Percentiles rank a stretch among this genome's conserved stretches.
Conservation (phyloP, 1,284 basidiomycete genomes). For the Moniliella sp. region DNA sequence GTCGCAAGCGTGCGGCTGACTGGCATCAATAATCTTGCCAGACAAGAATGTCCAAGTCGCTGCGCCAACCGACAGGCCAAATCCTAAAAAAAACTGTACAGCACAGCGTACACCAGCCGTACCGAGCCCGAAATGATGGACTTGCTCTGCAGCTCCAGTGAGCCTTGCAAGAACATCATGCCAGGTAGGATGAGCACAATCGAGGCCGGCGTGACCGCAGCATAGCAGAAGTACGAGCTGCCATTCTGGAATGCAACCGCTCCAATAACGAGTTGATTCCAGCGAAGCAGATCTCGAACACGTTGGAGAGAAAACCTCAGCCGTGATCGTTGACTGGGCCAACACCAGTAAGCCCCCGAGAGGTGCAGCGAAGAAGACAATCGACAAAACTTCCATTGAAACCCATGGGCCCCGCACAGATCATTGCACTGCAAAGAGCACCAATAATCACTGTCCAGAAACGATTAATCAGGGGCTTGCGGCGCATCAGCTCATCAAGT, state of each 20-base stretch:
- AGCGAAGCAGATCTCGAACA: constrained; percentile 69
- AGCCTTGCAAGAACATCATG: constrained; percentile 42
- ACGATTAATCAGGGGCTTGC: constrained; percentile 30
- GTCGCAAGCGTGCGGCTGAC: constrained; percentile 3
- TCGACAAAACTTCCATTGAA: constrained; percentile 55
- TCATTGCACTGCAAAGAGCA: constrained; percentile 56
- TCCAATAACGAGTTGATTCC: constrained; percentile 54
- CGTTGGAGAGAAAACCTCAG: constrained; percentile 60
- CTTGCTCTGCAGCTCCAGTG: constrained; percentile 48
- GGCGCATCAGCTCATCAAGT: constrained; percentile 56
- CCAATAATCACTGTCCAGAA: constrained; percentile 50
- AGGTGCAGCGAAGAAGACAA: constrained; percentile 49
- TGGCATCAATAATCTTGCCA: constrained; percentile 6
- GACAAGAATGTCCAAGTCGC: no score
- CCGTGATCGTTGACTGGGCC: constrained; percentile 28
- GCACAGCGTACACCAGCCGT: constrained; percentile 53
- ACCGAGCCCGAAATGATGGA: constrained; percentile 41
- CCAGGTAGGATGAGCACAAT: constrained; percentile 65
- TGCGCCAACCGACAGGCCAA: no score
- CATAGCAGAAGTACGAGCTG: constrained; percentile 57
- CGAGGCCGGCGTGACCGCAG: constrained; percentile 57
- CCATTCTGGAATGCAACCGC: constrained; percentile 32
- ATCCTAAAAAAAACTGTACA: constrained; percentile 44
- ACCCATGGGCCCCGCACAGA: constrained; percentile 37
- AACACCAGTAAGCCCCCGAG: constrained; percentile 51